Evolutionary conservation across 1,284 basidiomycete genomes (phyloP).

Genomic region (Cryptococcus sp.): DNA sequence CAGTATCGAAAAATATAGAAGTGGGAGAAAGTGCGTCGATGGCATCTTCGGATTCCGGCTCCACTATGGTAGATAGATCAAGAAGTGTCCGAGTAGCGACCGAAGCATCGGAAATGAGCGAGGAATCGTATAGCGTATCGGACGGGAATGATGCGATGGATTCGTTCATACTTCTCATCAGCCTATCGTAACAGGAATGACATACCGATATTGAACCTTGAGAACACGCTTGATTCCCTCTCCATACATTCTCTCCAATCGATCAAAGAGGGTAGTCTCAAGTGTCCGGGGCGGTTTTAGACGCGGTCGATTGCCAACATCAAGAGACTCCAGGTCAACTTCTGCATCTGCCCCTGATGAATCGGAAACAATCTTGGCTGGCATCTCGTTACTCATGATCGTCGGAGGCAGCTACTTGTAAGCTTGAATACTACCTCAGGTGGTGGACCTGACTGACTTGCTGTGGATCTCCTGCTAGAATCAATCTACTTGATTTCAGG

Average conservation of each 20-base stretch:
- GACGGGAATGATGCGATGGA: conserved; percentile 86
- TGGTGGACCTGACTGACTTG: conserved; percentile 49
- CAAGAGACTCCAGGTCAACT: neutral
- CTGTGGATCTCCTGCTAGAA: conserved; percentile 84
- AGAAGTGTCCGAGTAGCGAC: conserved; percentile 68
- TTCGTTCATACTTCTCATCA: conserved; percentile 67
- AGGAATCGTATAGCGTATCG: conserved; percentile 68
- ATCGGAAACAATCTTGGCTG: conserved; percentile 1
- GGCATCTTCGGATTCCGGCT: conserved; percentile 53
- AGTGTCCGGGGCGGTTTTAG: conserved; percentile 63
- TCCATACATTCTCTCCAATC: conserved; percentile 83
- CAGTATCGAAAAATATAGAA: conserved; percentile 89
- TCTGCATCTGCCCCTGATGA: neutral
- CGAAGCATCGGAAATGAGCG: conserved; percentile 65
- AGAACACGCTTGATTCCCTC: conserved; percentile 78
- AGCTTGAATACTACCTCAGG: neutral
- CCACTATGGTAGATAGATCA: conserved; percentile 59
- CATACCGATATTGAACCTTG: conserved; percentile 75
- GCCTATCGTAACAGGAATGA: conserved; percentile 3
- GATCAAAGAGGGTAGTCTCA: conserved; percentile 86
- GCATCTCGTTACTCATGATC: conserved; percentile 59
- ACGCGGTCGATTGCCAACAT: neutral
- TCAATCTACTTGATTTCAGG: conserved; percentile 75
- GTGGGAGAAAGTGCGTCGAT: conserved; percentile 69
- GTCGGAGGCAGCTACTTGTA: conserved; percentile 71